Percentiles rank a stretch among this genome's conserved stretches.
phyloP scores from a whole-genome alignment of 2,329 filamentous ascomycete species.

The Neofusicoccum sp. region DNA sequence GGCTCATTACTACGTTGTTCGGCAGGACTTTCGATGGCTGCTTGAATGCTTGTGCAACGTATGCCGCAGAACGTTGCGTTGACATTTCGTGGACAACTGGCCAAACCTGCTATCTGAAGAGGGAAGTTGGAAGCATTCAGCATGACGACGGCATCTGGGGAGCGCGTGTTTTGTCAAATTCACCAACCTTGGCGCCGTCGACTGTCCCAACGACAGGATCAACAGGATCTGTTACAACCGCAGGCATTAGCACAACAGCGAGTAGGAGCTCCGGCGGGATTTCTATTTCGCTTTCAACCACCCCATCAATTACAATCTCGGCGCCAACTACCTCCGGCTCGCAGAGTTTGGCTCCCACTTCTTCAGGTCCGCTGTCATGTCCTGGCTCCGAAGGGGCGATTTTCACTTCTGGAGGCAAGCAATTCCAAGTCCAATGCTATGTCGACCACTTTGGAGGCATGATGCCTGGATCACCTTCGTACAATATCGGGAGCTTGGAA shows the following conservation, averaged over 20 bases:
- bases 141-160: background rate
- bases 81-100: background rate
- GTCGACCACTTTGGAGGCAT: no score
- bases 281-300: background rate
- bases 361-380: no score
- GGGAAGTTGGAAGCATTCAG: background rate
- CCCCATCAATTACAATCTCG: background rate
- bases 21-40: background rate
- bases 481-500: no score
- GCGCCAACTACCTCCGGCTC: background rate
- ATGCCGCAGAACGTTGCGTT: background rate
- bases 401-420: no score
- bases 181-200: background rate
- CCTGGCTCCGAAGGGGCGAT: no score
- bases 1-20: background rate
- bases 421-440: no score
- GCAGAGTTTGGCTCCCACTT: background rate
- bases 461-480: no score
- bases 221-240: background rate
- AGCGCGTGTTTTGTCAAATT: background rate
- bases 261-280: background rate
- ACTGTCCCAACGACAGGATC: background rate
- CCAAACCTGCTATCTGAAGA: conserved; percentile 3
- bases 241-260: background rate
- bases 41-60: background rate